Base-by-base conservation (phyloP, 2,329 filamentous ascomycete species). In the Aureobasidium sp. region DNA sequence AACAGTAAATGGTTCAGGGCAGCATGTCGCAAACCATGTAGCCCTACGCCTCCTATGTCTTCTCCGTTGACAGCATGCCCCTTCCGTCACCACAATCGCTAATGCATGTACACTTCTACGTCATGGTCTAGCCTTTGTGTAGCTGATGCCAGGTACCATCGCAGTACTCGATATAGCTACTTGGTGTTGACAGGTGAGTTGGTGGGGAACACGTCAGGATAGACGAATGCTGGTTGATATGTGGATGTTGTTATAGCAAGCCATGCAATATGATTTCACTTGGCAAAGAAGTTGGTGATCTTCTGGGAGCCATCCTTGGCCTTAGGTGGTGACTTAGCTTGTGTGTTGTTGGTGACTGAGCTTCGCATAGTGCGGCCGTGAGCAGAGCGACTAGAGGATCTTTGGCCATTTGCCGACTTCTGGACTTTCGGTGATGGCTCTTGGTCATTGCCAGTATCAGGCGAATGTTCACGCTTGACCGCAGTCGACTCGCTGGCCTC, bases 211-310 rank as follows among this genome's bases (percentile, higher is more conserved):
- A 36, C n/a, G 21, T 39, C 16, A n/a, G 11, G 15, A 39, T 21
- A n/a, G 11, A 13, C 4, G 30, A 25, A 15, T 34, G 25, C 25
- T n/a, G 29, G 21, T 3, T 9, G 3, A 16, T 39, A 37, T 27
- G 21, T 21, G 25, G 21, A 25, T 34, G 29, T n/a, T 34, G 34
- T 6, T 16, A 37, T 27, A 21, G 48, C 15, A 34, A 25, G 21
- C 25, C 21, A 39, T 29, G 6, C 50, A 42, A 29, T 21, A 29
- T 42, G 8, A 9, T 15, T 36, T 74, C 71, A 79, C 69, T 78
- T 80, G 47, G 71, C 74, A 69, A 85, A 84, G 69, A 84, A 84
- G 68, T 73, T 80, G 39, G 82, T 84, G 63, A 85, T 84, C 69
- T 80, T 81, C 66, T 81, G 78, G 61, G 79, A 84, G 16, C 81